phyloP scores from a whole-genome alignment of 805 yeast genomes.

The Yamadazyma sp. region DNA sequence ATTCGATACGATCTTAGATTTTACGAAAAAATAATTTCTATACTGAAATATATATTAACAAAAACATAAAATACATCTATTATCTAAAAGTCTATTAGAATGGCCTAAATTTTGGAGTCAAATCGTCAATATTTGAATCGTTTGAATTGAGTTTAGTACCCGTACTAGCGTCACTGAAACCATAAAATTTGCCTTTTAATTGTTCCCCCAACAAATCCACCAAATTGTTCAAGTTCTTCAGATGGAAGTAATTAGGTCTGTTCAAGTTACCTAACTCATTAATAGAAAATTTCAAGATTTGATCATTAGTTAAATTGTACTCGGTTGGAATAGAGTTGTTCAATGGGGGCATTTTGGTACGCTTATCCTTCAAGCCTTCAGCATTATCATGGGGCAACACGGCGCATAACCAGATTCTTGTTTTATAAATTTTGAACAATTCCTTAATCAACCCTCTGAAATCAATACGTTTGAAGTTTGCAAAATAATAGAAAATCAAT shows the following conservation, averaged over 20 bases:
- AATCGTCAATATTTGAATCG: conserved; percentile 1
- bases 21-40: conserved; percentile 2
- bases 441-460: conserved; percentile 43
- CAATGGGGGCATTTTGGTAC: conserved; percentile 16
- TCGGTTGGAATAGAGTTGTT: conserved; percentile 31
- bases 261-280: conserved; percentile 43
- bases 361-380: conserved; percentile 12
- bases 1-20: conserved; percentile 7
- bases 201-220: conserved; percentile 46
- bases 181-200: conserved; percentile 41
- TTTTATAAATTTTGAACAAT: conserved; percentile 45
- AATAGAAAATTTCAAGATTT: conserved; percentile 42
- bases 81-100: conserved; percentile 11
- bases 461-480: conserved; percentile 47
- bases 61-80: conserved; percentile 10
- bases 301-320: conserved; percentile 39
- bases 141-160: conserved; percentile 9
- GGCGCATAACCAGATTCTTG: conserved; percentile 50
- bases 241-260: conserved; percentile 52
- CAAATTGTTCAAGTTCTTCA: conserved; percentile 48
- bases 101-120: conserved; percentile 8
- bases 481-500: conserved; percentile 46
- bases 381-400: conserved; percentile 43
- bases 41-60: conserved; percentile 1
- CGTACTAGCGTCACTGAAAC: conserved; percentile 23